These are phyloP conservation scores for Arthrobotrys musiformis DNA, from an alignment of 2,329 filamentous ascomycete species.

Conservation along the genomic window DNA sequence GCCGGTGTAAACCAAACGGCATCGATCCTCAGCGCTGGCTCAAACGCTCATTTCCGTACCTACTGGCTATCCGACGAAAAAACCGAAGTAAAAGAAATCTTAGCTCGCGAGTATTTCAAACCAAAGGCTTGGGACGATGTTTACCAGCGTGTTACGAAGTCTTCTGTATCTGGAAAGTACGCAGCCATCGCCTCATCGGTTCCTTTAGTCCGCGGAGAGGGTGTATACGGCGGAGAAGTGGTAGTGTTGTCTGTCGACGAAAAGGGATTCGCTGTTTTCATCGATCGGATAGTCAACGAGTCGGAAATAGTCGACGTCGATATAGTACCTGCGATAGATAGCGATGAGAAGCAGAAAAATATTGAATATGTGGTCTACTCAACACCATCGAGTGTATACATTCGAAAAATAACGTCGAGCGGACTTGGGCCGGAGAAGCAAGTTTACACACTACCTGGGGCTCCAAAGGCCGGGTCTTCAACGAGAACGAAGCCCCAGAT, in stretches of 20 bases:
- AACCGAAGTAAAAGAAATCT: slow-evolving; percentile 55
- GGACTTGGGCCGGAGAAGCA: slow-evolving; percentile 38
- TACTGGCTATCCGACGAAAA: slow-evolving; percentile 56
- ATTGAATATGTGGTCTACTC: slow-evolving; percentile 57
- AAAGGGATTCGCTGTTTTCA: slow-evolving; percentile 38
- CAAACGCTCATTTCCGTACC: slow-evolving; percentile 59
- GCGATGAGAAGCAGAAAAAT: slow-evolving; percentile 40
- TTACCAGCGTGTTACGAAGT: slow-evolving; percentile 48
- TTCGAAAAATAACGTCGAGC: slow-evolving; percentile 52
- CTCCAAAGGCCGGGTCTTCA: slow-evolving; percentile 41
- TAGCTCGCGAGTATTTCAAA: slow-evolving; percentile 39
- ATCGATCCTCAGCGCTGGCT: slow-evolving; percentile 42
- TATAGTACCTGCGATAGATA: slow-evolving; percentile 41
- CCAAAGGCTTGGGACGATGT: slow-evolving; percentile 54
- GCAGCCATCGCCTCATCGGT: slow-evolving; percentile 54
- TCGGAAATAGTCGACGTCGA: slow-evolving; percentile 58
- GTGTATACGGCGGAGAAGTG: slow-evolving; percentile 44
- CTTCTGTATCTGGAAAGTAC: slow-evolving; percentile 49
- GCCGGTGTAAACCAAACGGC: slow-evolving; percentile 58
- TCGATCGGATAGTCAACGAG: slow-evolving; percentile 55
- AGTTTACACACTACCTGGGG: slow-evolving; percentile 43
- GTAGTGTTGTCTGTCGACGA: slow-evolving; percentile 46
- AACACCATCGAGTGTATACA: slow-evolving; percentile 40
- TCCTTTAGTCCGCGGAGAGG: slow-evolving; percentile 50
- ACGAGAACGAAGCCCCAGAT: slow-evolving; percentile 55